phyloP scores from a whole-genome alignment of 148 eudicot species.

The Vaccinium macrocarpon region DNA sequence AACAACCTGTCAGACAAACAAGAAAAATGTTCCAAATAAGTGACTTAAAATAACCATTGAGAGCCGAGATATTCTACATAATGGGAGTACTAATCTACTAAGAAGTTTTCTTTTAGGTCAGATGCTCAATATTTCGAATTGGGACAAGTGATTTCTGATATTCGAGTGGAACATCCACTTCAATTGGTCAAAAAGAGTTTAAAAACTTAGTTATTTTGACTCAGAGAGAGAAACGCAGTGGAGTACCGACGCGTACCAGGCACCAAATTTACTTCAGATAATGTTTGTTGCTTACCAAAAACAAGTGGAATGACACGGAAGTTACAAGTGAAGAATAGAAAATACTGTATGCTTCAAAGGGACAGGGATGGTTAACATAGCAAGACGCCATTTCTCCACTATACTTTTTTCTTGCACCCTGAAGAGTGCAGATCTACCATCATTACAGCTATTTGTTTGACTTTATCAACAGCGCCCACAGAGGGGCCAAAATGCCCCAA shows the following conservation, averaged over 20 bases:
- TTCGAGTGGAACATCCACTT: background rate
- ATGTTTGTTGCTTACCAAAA: background rate
- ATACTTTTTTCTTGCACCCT: background rate
- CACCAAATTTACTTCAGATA: background rate
- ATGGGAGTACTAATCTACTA: background rate
- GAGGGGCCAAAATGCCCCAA: background rate
- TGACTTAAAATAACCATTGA: background rate
- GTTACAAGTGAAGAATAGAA: background rate
- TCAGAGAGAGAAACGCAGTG: background rate
- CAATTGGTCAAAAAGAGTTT: background rate
- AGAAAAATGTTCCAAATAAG: background rate
- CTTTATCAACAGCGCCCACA: background rate
- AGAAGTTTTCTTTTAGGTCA: background rate
- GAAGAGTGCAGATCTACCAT: constrained; percentile 3
- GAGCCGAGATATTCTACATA: background rate
- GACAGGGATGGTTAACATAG: background rate
- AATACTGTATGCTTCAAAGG: background rate
- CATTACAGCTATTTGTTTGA: background rate
- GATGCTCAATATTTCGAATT: background rate
- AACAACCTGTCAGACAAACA: constrained; percentile 49
- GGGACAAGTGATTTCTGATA: background rate
- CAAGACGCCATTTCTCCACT: background rate
- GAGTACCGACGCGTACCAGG: background rate
- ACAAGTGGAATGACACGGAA: background rate
- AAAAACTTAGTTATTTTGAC: background rate